These are phyloP conservation scores for Neonectria neomacrospora DNA, from an alignment of 2,329 filamentous ascomycete species.

Conservation along the genomic window DNA sequence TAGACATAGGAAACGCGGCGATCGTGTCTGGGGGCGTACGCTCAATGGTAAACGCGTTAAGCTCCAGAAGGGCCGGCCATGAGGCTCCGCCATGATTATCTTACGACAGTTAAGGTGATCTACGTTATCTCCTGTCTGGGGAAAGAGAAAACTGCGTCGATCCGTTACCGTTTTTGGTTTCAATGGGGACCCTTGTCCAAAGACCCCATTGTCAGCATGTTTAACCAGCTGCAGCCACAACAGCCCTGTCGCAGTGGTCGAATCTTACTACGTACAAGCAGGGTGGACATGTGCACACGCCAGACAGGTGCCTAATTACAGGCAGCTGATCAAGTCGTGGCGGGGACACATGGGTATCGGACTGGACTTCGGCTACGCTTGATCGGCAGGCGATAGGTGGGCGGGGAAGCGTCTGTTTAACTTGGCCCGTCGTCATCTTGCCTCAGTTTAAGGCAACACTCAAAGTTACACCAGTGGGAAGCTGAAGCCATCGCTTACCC, in stretches of 20 bases:
- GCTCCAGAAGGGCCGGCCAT: no score
- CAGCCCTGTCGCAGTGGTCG: background rate
- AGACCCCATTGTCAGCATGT: background rate
- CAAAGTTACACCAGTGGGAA: no score
- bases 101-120: background rate
- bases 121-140: background rate
- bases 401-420: no score
- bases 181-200: background rate
- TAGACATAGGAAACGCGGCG: no score
- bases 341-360: background rate
- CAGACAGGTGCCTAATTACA: background rate
- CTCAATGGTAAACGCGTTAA: no score
- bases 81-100: no score
- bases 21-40: no score
- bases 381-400: no score
- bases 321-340: background rate
- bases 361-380: no score
- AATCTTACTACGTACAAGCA: background rate
- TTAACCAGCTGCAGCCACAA: background rate
- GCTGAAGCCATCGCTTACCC: no score
- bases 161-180: background rate
- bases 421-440: no score
- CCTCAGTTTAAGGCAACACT: no score
- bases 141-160: conserved; percentile 4
- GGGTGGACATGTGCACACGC: background rate